phyloP scores from a whole-genome alignment of 176 grass and related monocot genomes.

The Oryza australiensis region DNA sequence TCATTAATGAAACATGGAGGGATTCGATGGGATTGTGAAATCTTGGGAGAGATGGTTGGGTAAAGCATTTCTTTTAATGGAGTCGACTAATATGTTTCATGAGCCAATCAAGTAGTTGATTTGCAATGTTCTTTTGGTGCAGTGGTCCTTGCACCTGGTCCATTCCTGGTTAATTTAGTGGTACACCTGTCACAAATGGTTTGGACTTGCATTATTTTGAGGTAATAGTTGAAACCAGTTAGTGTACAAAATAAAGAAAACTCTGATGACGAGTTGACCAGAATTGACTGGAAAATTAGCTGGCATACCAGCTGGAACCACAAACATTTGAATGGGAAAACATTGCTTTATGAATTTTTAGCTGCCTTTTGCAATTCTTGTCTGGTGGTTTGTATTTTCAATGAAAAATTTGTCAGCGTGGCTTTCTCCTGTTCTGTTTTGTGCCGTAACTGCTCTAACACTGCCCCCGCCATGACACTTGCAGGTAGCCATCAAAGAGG shows the following conservation, averaged over 20 bases:
- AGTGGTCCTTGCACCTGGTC: not conserved
- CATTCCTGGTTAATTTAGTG: not conserved
- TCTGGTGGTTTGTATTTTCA: not conserved
- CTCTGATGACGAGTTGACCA: not conserved
- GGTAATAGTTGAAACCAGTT: not conserved
- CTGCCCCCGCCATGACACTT: not conserved
- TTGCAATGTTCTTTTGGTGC: not conserved
- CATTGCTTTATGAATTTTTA: not conserved
- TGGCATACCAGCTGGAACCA: not conserved
- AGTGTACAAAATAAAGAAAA: not conserved
- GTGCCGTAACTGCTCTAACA: not conserved
- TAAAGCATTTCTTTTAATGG: not conserved
- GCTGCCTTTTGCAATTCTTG: slow-evolving; percentile 6
- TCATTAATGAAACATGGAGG: not conserved
- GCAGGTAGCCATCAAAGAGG: slow-evolving; percentile 65
- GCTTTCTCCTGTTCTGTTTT: not conserved
- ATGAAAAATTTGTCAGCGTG: not conserved
- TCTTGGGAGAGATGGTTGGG: not conserved
- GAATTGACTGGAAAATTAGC: not conserved
- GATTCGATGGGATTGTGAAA: not conserved
- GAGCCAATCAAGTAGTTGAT: not conserved
- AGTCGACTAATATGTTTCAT: not conserved
- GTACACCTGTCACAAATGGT: not conserved
- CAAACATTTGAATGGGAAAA: not conserved
- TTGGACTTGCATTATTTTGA: not conserved